Base-by-base conservation (phyloP, 495 filamentous ascomycete species). In the Corynascus novoguineensis region DNA sequence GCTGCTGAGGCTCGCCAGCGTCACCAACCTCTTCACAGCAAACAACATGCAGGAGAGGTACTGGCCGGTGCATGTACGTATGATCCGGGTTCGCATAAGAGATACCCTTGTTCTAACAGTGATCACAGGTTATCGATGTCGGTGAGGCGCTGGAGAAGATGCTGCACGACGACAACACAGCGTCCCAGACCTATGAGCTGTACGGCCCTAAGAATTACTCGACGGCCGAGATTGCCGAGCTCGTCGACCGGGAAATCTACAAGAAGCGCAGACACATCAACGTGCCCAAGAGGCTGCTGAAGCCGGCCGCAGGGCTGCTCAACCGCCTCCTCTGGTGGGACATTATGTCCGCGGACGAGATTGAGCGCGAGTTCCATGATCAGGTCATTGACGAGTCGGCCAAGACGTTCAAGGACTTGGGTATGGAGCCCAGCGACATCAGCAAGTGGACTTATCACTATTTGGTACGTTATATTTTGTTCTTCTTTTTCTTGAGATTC, bases 331-430 rank as follows among this genome's bases (percentile, higher is more conserved):
- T 96, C 17, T 99, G 91, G 91, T 99, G 90, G 90, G 86, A 84
- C 34, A 81, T 85, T 27, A 77, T 85, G 35, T 90, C 86, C 19
- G 82, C 85, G n/a, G 93, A 97, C 63, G 82, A 95, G 67, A 79
- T 99, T 14, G 91, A 96, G 79, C 79, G 88, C 42, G 91, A 99
- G 72, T 97, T 93, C 78, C 83, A 95, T 62, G 88, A 97, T 71
- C 95, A 97, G 72, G 79, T 82, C 63, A 93, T 99, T 65, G 93
- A 99, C 75, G 80, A 81, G 44, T 84, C 76, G 4, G 92, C 93
- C 47, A 97, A 96, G 81, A 97, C 95, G 6, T 95, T 97, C 81
- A 86, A 86, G 73, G 91, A 97, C 69, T 78, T 99, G 41, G 89
- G 83, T 49, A 95, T 99, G 64, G 84, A 87, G 73, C 87, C 92